phyloP scores from a whole-genome alignment of 257 asterid genomes.

The Solanum pimpinellifolium region DNA sequence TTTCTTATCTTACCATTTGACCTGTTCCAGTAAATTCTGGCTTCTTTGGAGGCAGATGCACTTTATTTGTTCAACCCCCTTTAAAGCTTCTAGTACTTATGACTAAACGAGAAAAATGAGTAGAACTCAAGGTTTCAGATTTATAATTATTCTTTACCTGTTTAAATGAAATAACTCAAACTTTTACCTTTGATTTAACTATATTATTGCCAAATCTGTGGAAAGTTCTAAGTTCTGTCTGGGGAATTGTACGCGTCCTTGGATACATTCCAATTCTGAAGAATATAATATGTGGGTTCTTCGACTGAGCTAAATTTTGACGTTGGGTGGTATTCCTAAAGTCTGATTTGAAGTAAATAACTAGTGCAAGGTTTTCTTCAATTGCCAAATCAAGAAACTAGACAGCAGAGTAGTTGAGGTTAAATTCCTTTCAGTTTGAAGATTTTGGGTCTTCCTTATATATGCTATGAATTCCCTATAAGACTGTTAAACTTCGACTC shows the following conservation, averaged over 20 bases:
- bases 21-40: not conserved
- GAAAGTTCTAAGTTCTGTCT: not conserved
- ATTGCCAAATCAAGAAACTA: not conserved
- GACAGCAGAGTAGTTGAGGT: not conserved
- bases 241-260: not conserved
- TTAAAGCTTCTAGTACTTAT: not conserved
- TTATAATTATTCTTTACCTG: not conserved
- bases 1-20: not conserved
- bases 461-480: not conserved
- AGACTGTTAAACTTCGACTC: not conserved
- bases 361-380: not conserved
- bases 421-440: constrained; percentile 19
- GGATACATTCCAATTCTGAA: not conserved
- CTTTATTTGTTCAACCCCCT: not conserved
- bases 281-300: not conserved
- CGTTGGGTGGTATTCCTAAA: not conserved
- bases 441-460: constrained; percentile 9
- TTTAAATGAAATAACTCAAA: not conserved
- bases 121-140: not conserved
- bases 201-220: not conserved
- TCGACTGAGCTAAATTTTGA: not conserved
- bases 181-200: not conserved
- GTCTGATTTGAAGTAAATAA: not conserved
- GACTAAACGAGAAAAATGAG: not conserved
- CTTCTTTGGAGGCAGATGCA: not conserved